Conservation (phyloP, 2,329 filamentous ascomycete genomes). For the Cordyceps pruinosa region DNA sequence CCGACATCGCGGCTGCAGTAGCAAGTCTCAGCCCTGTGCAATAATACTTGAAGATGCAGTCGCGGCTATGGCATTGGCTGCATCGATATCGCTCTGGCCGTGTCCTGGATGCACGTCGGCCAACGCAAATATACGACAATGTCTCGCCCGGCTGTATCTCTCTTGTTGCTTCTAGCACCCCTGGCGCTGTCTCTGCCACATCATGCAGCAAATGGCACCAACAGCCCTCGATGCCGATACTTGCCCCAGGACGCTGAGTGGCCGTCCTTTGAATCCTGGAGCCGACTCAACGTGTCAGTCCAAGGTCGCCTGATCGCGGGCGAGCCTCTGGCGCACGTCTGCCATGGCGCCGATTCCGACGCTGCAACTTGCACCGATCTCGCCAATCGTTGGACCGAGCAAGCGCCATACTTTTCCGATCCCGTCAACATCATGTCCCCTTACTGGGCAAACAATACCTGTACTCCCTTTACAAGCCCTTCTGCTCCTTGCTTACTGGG, state of each 20-base stretch:
- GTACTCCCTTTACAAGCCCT: constrained; percentile 32
- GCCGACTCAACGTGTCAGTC: constrained; percentile 43
- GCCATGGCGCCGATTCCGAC: constrained; percentile 43
- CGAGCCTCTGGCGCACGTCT: constrained; percentile 44
- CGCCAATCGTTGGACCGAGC: constrained; percentile 26
- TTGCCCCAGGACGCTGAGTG: constrained; percentile 48
- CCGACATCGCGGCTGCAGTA: neutral
- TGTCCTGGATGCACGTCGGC: neutral
- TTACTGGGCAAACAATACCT: constrained; percentile 31
- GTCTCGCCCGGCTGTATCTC: neutral
- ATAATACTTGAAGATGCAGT: neutral
- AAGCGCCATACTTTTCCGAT: constrained; percentile 12
- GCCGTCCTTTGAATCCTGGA: constrained; percentile 42
- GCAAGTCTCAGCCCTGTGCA: neutral
- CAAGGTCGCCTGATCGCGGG: constrained; percentile 44
- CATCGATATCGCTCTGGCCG: neutral
- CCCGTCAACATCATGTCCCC: constrained; percentile 27
- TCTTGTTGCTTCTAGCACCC: neutral
- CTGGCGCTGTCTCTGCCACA: neutral
- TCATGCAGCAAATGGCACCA: neutral
- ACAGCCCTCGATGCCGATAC: constrained; percentile 30
- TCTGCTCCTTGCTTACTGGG: constrained; percentile 35
- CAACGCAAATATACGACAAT: neutral
- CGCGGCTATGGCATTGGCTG: neutral
- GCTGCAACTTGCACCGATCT: constrained; percentile 34